Conservation (phyloP, 2,329 filamentous ascomycete species). For the Xylariaceae sp. region DNA sequence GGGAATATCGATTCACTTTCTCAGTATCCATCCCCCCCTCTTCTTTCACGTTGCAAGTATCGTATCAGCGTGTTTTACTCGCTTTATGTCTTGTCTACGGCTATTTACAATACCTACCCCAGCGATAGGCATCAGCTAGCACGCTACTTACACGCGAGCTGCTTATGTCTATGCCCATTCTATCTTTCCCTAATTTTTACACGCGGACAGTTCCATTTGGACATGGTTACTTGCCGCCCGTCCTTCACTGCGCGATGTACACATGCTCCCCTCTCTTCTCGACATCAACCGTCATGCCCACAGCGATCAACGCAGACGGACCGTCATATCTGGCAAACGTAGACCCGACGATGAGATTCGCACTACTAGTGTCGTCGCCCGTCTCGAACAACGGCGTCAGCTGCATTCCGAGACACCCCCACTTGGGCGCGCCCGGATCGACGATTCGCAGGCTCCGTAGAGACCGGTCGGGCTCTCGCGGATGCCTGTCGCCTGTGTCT, state of each 20-base stretch:
- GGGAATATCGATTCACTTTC: not conserved
- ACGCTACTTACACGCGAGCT: too few relatives aligned
- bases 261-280: constrained; percentile 44
- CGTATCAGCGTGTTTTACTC: too few relatives aligned
- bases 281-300: constrained; percentile 54
- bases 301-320: constrained; percentile 42
- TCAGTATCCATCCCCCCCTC: not conserved
- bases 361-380: constrained; percentile 7
- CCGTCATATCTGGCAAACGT: too few relatives aligned
- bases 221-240: not conserved
- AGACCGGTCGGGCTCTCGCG: constrained; percentile 53
- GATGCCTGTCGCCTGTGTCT: constrained; percentile 52
- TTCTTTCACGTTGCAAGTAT: not conserved
- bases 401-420: constrained; percentile 62
- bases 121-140: too few relatives aligned
- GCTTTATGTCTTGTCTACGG: too few relatives aligned
- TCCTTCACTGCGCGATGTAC: constrained; percentile 37
- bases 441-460: constrained; percentile 56
- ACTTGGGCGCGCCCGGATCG: constrained; percentile 54
- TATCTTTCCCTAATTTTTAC: too few relatives aligned
- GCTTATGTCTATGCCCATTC: too few relatives aligned
- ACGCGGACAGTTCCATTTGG: too few relatives aligned
- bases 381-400: constrained; percentile 52
- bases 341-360: not conserved
- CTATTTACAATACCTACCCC: too few relatives aligned